These are phyloP conservation scores for Thymus mandschuricus DNA, from an alignment of 257 asterid genomes.

Conservation along the genomic window DNA sequence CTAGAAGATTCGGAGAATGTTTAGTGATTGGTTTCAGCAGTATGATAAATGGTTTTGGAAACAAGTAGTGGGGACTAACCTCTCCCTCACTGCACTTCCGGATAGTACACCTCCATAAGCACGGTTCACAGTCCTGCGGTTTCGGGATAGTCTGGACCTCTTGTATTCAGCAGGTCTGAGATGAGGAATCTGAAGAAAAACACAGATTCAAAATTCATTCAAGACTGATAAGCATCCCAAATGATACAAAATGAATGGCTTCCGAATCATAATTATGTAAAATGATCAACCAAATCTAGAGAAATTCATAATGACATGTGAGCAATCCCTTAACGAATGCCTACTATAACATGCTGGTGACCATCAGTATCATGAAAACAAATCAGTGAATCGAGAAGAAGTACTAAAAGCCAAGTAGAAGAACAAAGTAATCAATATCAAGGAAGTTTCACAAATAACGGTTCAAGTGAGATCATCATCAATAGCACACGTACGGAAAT, in stretches of 20 bases:
- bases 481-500: neutral
- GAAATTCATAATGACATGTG: neutral
- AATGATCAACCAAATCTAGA: neutral
- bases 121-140: conserved; percentile 77
- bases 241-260: neutral
- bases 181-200: conserved; percentile 60
- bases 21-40: neutral
- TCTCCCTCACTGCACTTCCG: conserved; percentile 72
- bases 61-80: conserved; percentile 36
- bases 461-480: neutral
- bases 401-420: neutral
- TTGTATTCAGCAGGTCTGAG: conserved; percentile 78
- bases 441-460: neutral
- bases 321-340: neutral
- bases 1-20: conserved; percentile 25
- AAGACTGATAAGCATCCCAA: neutral
- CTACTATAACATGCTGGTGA: neutral
- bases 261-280: neutral
- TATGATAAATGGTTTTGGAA: neutral
- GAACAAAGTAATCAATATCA: neutral
- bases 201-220: neutral
- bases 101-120: conserved; percentile 76
- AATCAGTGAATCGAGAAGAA: neutral
- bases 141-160: conserved; percentile 71
- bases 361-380: neutral